These are phyloP conservation scores for Heimioporus retisporus DNA, from an alignment of 1,284 basidiomycete genomes.

Conservation along the genomic window DNA sequence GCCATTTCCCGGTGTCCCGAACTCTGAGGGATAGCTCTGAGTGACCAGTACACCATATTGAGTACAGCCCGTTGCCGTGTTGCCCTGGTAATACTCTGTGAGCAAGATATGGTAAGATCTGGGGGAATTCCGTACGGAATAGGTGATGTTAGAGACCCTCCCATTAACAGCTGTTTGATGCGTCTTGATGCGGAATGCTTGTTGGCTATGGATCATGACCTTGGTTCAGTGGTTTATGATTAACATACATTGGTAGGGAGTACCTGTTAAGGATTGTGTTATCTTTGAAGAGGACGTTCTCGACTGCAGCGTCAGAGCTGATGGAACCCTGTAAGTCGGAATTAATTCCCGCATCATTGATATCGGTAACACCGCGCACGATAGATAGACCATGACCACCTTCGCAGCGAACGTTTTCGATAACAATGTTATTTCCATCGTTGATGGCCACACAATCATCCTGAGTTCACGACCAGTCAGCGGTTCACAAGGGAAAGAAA, in stretches of 20 bases:
- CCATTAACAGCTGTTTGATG: slow-evolving; percentile 49
- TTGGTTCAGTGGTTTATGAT: not conserved
- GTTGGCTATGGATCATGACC: slow-evolving; percentile 42
- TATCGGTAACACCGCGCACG: slow-evolving; percentile 35
- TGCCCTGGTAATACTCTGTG: slow-evolving; percentile 44
- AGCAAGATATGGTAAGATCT: slow-evolving; percentile 4
- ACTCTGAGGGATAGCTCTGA: slow-evolving; percentile 58
- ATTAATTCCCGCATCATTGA: not conserved
- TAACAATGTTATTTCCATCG: slow-evolving; percentile 63
- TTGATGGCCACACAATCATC: slow-evolving; percentile 76
- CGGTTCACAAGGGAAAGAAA: not conserved
- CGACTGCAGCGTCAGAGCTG: slow-evolving; percentile 56
- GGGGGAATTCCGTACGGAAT: slow-evolving; percentile 37
- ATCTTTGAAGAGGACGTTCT: slow-evolving; percentile 54
- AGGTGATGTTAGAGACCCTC: slow-evolving; percentile 54
- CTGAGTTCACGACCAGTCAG: slow-evolving; percentile 37
- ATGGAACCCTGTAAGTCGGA: slow-evolving; percentile 59
- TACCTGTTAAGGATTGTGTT: slow-evolving; percentile 61
- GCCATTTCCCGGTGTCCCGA: slow-evolving; percentile 61
- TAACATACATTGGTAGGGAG: slow-evolving; percentile 4
- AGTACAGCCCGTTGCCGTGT: slow-evolving; percentile 52
- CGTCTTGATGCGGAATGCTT: slow-evolving; percentile 62
- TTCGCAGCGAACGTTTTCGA: slow-evolving; percentile 63
- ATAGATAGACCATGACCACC: slow-evolving; percentile 72
- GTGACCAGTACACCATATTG: slow-evolving; percentile 57